Conservation (phyloP, 192 early-diverging fungal species). For the Coemansia sp. region DNA sequence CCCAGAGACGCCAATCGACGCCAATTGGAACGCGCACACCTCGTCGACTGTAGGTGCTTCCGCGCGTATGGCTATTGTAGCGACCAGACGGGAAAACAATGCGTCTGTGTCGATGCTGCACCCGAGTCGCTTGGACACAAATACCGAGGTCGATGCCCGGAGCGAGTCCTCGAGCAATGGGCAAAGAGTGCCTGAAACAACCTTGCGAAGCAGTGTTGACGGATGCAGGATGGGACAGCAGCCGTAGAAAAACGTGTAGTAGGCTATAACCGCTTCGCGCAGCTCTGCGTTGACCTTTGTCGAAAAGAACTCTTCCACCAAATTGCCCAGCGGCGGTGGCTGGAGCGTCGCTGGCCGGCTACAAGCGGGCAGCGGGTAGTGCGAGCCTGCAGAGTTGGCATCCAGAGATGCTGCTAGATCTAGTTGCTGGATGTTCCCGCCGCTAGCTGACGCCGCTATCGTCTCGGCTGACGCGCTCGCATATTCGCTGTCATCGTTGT, state of each 20-base stretch:
- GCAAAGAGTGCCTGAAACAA: conserved; percentile 14
- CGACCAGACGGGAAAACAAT: conserved; percentile 15
- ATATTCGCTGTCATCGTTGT: background rate
- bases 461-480: background rate
- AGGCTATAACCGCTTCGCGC: conserved; percentile 26
- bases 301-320: conserved; percentile 16
- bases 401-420: background rate
- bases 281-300: conserved; percentile 9
- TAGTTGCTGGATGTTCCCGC: background rate
- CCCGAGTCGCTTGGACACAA: conserved; percentile 11
- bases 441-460: background rate
- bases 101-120: conserved; percentile 7
- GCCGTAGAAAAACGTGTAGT: conserved; percentile 39
- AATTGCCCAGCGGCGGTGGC: conserved; percentile 1
- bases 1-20: conserved; percentile 11
- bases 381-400: background rate
- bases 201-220: conserved; percentile 36
- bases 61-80: conserved; percentile 5
- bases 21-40: conserved; percentile 34
- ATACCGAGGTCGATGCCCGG: conserved; percentile 20
- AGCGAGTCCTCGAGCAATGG: conserved; percentile 24
- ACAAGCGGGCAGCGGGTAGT: conserved; percentile 8
- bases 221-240: conserved; percentile 39
- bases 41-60: conserved; percentile 20
- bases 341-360: conserved; percentile 6